A percentile compares a stretch with the other conserved stretches of the same genome.
These are phyloP conservation scores for Reutealis trisperma DNA, from an alignment of 345 rosid species.

Conservation along the genomic window DNA sequence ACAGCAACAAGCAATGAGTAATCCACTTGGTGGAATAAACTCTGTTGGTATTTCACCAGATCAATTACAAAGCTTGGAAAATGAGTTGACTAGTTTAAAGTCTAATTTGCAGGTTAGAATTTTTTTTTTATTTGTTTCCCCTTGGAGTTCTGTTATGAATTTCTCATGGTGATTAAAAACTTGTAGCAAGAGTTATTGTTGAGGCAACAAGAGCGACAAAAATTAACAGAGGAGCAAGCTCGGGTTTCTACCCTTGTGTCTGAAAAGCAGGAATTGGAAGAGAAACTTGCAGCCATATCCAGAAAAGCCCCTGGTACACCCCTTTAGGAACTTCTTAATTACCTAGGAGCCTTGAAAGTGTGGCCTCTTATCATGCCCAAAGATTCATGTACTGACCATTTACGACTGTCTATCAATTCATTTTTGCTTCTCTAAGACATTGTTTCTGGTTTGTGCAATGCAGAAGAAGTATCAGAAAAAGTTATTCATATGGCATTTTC, in stretches of 20 bases:
- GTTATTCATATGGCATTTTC: constrained; percentile 47
- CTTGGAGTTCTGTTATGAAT: constrained; percentile 11
- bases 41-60: constrained; percentile 48
- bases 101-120: constrained; percentile 64
- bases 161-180: constrained; percentile 35
- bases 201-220: constrained; percentile 68
- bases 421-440: neutral
- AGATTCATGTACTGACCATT: constrained; percentile 2
- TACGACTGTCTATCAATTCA: neutral
- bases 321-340: neutral
- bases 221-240: constrained; percentile 60
- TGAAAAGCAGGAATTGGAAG: constrained; percentile 80
- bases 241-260: constrained; percentile 56
- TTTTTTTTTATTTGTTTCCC: constrained; percentile 8
- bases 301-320: constrained; percentile 51
- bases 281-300: constrained; percentile 53
- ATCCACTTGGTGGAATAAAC: constrained; percentile 50
- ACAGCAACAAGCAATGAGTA: constrained; percentile 68
- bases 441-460: constrained; percentile 14
- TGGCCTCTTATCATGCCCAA: neutral
- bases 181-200: constrained; percentile 59
- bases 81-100: constrained; percentile 64
- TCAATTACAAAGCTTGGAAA: constrained; percentile 67
- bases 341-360: neutral
- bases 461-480: constrained; percentile 47